Base-by-base conservation (phyloP, 2,329 filamentous ascomycete genomes). In the Monosporascus sp. region DNA sequence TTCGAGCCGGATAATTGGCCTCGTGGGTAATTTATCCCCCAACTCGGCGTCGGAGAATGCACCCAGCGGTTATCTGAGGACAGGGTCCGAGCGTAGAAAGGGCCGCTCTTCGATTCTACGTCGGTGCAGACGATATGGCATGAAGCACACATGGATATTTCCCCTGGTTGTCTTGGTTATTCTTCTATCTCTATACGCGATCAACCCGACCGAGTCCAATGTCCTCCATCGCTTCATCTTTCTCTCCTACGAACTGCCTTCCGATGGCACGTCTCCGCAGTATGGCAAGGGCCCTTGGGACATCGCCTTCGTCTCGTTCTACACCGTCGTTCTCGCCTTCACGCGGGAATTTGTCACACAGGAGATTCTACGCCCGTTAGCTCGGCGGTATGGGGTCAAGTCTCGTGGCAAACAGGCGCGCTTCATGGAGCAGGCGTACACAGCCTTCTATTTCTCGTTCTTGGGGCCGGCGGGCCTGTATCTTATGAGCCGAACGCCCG, bases 351-450 rank as follows among this genome's bases (percentile, higher is more conserved):
- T 89, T 63, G 73, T 88, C 65, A 90, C 88, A 86, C 85, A 88
- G 67, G 79, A 84, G 52, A 55, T 89, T 44, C 79, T 90, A 53
- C 79, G 80, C 7, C 87, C 87, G 0, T 72, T 87, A 55, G 85
- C 85, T 1, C 69, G 79, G 6, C 70, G 68, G 54, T 79, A 70
- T 54, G 84, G 85, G 3, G 82, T 90, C 64, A 77, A 73, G 47
- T 79, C 78, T 47, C 78, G 80, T 50, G 80, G 76, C 31, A 90
- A 89, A 68, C 85, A 86, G 55, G 74, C 78, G 8, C 79, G 87
- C 5, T 91, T 90, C 73, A 86, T 88, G 82, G 87, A 91, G 67
- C 87, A 91, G 68, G 80, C 81, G 58, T 91, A 90, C 69, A 89
- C 86, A 0, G 86, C 84, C 0, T 73, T 89, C 9, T 90, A 91